Base-by-base conservation (phyloP, 2,329 filamentous ascomycete species). In the Bipolaris bicolor region DNA sequence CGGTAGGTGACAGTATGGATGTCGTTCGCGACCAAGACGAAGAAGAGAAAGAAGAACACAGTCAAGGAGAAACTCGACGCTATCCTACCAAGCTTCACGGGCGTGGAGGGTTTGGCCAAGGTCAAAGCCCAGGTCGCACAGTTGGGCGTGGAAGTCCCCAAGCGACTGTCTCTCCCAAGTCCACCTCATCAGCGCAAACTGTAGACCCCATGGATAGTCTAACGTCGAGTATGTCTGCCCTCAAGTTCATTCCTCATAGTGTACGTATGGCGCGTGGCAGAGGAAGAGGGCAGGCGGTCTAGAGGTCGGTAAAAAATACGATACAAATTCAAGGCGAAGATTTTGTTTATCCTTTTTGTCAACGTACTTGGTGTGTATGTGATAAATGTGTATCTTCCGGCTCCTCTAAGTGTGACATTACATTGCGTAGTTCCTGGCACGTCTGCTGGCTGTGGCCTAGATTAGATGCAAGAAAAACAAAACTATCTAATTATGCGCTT, bases 141-240 rank as follows among this genome's bases (percentile, higher is more conserved):
- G 55, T 41, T n/a, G 56, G 52, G 16, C 54, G 49, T 20, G 52
- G 47, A 20, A 49, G 55, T 6, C 36, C 41, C 10, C 22, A 46
- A 33, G 43, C 40, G 6, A 39, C 24, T 10, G n/a, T 47, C 51
- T 22, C 56, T 24, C 44, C 52, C 2, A 58, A 57, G 36, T n/a
- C 45, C 34, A 41, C 44, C 29, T 33, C 48, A 45, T n/a, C 46
- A 41, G 24, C 40, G 3, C 37, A 47, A 37, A 26, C 60, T 3
- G 82, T 84, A 57, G 78, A 82, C 16, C 80, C 84, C 15, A 88
- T 91, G 83, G 85, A 88, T 43, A 83, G 83, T 51, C 78, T 93
- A 4, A 78, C 85, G 1, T 83, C 82, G 7, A 86, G 88, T 54
- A 90, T 93, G 88, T 90, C 89, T 1, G 81, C 88, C 3, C 77